Evolutionary conservation across 306 rosid species (phyloP).

Genomic region (Prosopis cineraria): DNA sequence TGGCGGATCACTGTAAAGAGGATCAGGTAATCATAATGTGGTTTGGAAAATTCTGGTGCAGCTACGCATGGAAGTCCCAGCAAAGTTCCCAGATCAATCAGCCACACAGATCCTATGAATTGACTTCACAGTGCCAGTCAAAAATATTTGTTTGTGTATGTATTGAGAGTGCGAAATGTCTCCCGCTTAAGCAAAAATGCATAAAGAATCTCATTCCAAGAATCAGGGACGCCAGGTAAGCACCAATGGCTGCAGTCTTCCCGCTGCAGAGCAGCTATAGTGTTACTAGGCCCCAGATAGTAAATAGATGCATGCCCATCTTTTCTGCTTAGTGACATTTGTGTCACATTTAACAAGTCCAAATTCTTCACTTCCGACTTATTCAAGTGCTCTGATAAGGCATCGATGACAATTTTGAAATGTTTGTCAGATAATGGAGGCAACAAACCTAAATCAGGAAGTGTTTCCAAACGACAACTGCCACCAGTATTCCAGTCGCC

Average conservation of each 20-base stretch:
- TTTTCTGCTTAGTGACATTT: constrained; percentile 71
- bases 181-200: constrained; percentile 66
- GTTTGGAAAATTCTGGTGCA: constrained; percentile 13
- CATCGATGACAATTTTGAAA: constrained; percentile 46
- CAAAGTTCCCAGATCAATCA: constrained; percentile 22
- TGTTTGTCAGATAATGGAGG: constrained; percentile 43
- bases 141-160: constrained; percentile 37
- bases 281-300: constrained; percentile 49
- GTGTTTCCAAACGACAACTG: constrained; percentile 78
- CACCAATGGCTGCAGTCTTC: constrained; percentile 99
- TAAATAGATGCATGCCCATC: constrained; percentile 86
- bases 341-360: constrained; percentile 68
- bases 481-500: constrained; percentile 88
- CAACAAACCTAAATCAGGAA: constrained; percentile 62
- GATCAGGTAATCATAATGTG: constrained; percentile 19
- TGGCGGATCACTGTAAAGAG: constrained; percentile 31
- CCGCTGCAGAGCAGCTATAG: constrained; percentile 59
- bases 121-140: constrained; percentile 29
- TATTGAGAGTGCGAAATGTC: background rate
- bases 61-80: constrained; percentile 2
- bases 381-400: constrained; percentile 46
- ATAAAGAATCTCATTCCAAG: constrained; percentile 85
- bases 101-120: background rate
- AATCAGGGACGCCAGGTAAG: constrained; percentile 92
- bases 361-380: constrained; percentile 46